A percentile compares a stretch with the other conserved stretches of the same genome.
Evolutionary conservation across 257 asterid genomes (phyloP).

Genomic region (Scutellaria baicalensis): DNA sequence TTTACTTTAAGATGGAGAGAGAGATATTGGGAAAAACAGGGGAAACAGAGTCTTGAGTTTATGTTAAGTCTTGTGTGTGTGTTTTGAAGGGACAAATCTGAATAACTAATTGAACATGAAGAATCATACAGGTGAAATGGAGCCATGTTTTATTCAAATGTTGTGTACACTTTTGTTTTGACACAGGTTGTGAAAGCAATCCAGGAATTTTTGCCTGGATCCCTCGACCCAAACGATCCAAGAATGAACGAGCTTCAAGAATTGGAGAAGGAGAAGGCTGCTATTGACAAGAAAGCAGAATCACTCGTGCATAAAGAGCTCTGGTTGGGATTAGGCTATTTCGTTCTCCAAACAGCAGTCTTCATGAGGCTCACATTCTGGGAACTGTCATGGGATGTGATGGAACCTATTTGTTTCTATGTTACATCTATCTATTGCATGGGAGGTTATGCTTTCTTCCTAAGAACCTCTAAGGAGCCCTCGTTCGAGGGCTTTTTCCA

Average conservation of each 20-base stretch:
- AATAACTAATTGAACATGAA: background rate
- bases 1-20: background rate
- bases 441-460: conserved; percentile 76
- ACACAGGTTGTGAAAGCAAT: conserved; percentile 87
- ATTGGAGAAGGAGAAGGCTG: conserved; percentile 54
- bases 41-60: background rate
- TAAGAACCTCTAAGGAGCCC: conserved; percentile 75
- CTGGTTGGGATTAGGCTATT: conserved; percentile 66
- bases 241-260: conserved; percentile 46
- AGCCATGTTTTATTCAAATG: conserved; percentile 46
- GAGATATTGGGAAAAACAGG: background rate
- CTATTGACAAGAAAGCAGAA: conserved; percentile 56
- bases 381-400: conserved; percentile 95
- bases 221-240: conserved; percentile 35
- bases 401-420: conserved; percentile 95
- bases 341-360: conserved; percentile 67
- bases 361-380: conserved; percentile 92
- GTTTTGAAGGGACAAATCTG: background rate
- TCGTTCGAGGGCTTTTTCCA: conserved; percentile 76
- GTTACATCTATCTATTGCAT: conserved; percentile 72
- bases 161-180: conserved; percentile 40
- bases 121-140: conserved; percentile 24
- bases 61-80: conserved; percentile 1
- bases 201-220: conserved; percentile 43
- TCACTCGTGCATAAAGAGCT: conserved; percentile 51